These are phyloP conservation scores for Arabis alpina DNA, from an alignment of 345 rosid species.

Conservation along the genomic window DNA sequence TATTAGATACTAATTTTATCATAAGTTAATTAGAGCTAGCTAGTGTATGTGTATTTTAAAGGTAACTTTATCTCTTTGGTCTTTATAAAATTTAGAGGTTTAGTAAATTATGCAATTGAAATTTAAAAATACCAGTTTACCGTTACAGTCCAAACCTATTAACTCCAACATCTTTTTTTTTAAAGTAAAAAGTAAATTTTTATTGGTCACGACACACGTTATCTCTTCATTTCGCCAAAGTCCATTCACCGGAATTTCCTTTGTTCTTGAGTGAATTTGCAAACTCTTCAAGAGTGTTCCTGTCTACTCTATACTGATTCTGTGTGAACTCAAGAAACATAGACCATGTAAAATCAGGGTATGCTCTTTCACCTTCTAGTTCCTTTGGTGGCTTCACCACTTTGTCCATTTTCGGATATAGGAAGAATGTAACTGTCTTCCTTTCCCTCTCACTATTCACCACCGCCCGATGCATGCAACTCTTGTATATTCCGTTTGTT, in stretches of 20 bases:
- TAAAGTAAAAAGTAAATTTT: background rate
- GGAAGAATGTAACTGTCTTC: conserved; percentile 59
- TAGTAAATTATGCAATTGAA: too few species aligned
- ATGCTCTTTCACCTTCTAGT: conserved; percentile 42
- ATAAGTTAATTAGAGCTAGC: too few species aligned
- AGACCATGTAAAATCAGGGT: conserved; percentile 81
- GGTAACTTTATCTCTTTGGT: too few species aligned
- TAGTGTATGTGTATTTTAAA: too few species aligned
- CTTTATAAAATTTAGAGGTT: too few species aligned
- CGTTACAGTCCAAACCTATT: too few species aligned
- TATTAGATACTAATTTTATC: too few species aligned
- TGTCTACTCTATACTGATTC: conserved; percentile 23
- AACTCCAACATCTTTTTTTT: too few species aligned
- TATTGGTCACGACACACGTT: background rate
- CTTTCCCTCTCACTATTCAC: conserved; percentile 56
- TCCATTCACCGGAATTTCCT: background rate
- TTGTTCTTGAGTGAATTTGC: conserved; percentile 2
- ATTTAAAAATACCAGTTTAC: too few species aligned
- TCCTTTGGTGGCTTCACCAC: conserved; percentile 64
- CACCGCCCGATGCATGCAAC: conserved; percentile 58
- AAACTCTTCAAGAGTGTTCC: conserved; percentile 24
- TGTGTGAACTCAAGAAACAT: conserved; percentile 56
- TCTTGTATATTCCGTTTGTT: conserved; percentile 46
- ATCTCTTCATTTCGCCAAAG: background rate
- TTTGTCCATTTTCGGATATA: conserved; percentile 58